A percentile compares a stretch with the other conserved stretches of the same genome.
phyloP scores from a whole-genome alignment of 495 filamentous ascomycete species.

The Terfezia boudieri region DNA sequence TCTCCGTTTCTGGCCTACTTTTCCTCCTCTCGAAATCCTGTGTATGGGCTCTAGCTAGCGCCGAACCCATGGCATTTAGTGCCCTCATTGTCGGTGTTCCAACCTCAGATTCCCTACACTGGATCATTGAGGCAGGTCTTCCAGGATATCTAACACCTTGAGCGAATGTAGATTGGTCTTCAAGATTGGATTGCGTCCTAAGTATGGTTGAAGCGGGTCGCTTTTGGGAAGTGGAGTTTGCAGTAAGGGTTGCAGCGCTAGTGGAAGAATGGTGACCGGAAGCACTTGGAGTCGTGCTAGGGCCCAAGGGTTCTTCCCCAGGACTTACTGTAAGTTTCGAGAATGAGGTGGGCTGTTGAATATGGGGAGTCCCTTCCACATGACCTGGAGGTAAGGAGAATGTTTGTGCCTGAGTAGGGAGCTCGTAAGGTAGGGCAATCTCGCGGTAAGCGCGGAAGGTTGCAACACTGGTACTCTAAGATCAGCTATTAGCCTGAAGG shows the following conservation, averaged over 20 bases:
- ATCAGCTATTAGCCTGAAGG: background rate
- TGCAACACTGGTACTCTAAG: background rate
- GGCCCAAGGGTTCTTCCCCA: background rate
- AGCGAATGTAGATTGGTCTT: background rate
- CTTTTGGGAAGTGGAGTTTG: background rate
- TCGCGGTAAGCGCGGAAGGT: slow-evolving; percentile 59
- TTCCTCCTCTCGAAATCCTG: slow-evolving; percentile 70
- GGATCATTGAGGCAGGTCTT: background rate
- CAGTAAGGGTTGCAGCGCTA: background rate
- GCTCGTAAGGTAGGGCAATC: slow-evolving; percentile 53
- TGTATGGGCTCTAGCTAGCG: slow-evolving; percentile 48
- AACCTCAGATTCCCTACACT: background rate
- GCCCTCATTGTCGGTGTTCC: slow-evolving; percentile 26
- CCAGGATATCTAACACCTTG: background rate
- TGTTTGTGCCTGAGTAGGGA: slow-evolving; percentile 22
- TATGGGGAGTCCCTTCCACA: background rate
- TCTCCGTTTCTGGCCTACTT: slow-evolving; percentile 20
- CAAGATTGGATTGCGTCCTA: slow-evolving; percentile 2
- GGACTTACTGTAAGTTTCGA: background rate
- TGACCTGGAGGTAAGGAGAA: background rate
- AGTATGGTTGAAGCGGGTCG: background rate
- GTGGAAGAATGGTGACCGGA: background rate
- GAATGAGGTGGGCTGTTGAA: background rate
- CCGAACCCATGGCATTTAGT: slow-evolving; percentile 20
- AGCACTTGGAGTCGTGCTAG: background rate